These are phyloP conservation scores for Nicotiana paniculata DNA, from an alignment of 257 asterid species.

Conservation along the genomic window DNA sequence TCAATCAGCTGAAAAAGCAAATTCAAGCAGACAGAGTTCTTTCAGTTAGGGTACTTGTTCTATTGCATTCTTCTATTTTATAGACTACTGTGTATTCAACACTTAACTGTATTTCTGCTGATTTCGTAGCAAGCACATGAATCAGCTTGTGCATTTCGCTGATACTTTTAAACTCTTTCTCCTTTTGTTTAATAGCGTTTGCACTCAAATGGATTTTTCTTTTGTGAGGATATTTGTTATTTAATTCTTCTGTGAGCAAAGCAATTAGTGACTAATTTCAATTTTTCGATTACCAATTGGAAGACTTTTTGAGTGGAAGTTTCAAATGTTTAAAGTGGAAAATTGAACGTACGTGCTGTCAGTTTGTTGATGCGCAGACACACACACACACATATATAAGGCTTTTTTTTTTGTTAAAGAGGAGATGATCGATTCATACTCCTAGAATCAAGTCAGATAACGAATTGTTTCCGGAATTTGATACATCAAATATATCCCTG, in stretches of 20 bases:
- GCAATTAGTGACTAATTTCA: neutral
- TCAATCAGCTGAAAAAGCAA: conserved; percentile 54
- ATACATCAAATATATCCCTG: neutral
- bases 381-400: too few species aligned
- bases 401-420: neutral
- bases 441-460: neutral
- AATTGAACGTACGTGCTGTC: neutral
- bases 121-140: neutral
- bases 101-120: neutral
- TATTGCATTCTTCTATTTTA: conserved; percentile 4
- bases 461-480: neutral
- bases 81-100: neutral
- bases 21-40: conserved; percentile 54
- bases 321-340: neutral
- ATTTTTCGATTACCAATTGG: neutral
- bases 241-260: neutral
- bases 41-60: conserved; percentile 42
- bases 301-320: neutral
- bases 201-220: neutral
- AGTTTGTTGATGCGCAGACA: neutral
- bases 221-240: neutral
- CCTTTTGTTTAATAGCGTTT: neutral
- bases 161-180: neutral
- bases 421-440: neutral
- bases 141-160: neutral